These are phyloP conservation scores for Alnus glutinosa DNA, from an alignment of 306 rosid genomes.

Conservation along the genomic window DNA sequence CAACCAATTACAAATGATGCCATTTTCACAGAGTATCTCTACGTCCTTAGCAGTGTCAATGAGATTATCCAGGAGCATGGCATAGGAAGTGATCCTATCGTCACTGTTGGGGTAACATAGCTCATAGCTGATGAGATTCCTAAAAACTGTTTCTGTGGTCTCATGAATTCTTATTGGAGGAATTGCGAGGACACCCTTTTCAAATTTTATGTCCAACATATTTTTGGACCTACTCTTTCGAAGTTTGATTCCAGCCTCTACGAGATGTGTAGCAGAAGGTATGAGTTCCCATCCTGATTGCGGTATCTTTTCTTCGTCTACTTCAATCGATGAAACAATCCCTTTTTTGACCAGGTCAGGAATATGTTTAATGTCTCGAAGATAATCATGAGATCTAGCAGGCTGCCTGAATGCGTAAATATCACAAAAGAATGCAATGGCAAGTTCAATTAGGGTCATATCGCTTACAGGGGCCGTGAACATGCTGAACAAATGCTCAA, in stretches of 20 bases:
- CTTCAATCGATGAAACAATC: neutral
- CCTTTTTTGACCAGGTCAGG: constrained; percentile 4
- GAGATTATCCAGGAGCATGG: constrained; percentile 21
- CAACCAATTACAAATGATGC: constrained; percentile 4
- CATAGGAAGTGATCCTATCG: constrained; percentile 21
- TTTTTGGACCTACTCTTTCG: neutral
- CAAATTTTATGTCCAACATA: constrained; percentile 10
- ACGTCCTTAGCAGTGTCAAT: constrained; percentile 2
- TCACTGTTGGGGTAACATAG: constrained; percentile 17
- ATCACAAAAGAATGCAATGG: too few relatives aligned
- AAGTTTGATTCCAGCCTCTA: constrained; percentile 15
- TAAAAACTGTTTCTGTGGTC: neutral
- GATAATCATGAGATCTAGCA: too few relatives aligned
- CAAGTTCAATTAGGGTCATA: neutral
- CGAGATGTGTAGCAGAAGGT: constrained; percentile 1
- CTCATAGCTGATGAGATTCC: constrained; percentile 18
- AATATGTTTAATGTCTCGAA: constrained; percentile 7
- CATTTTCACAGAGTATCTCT: neutral
- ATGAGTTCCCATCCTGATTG: neutral
- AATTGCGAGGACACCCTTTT: neutral
- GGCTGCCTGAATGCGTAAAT: too few relatives aligned
- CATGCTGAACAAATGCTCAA: neutral
- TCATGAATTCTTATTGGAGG: constrained; percentile 18
- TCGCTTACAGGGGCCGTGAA: rapidly evolving
- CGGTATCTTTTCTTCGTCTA: neutral